Evolutionary conservation across 805 yeast species (phyloP), one percentile per base, ranked within the genome.

Genomic region (Teunomyces stri): DNA sequence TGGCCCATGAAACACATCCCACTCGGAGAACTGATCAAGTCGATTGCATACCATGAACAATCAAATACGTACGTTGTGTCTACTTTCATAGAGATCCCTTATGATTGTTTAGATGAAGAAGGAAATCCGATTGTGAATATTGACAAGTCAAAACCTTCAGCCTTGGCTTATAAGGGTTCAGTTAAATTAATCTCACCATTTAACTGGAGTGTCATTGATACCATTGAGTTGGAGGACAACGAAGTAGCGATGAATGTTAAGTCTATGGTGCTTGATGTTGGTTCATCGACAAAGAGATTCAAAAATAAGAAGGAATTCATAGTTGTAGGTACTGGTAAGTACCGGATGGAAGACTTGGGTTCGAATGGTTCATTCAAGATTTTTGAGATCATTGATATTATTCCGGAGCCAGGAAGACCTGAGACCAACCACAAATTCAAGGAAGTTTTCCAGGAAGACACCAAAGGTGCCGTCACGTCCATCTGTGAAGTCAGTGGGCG

Each of bases 361-460:
- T 79, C 95, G 0, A 80, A 82, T 57, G 99, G 99, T 0, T 72
- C 84, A 1, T 86, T 89, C 65, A 80, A 81, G 48, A 69, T 91
- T 1, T 84, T 70, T 57, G 96, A 90, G 53, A 74, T 87, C 27
- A 83, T 86, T 46, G 90, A 84, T 49, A 85, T 90, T 62, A 89
- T 88, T 52, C 96, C 97, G 0, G 96, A 89, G 59, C 92, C 92
- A 0, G 90, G 85, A 0, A 79, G 76, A 49, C 96, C 97, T 0
- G 96, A 89, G 53, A 84, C 90, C 1, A 85, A 83, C 55, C 87
- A 80, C 61, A 87, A 85, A 64, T 74, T 91, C 56, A 89, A 88
- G 60, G 80, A 83, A 54, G 71, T 87, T 7, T 81, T 81, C 42
- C 76, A 79, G 42, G 97, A 91, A 62, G 81, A 79, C 25, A 80